A percentile compares a stretch with the other conserved stretches of the same genome.
phyloP scores from a whole-genome alignment of 495 filamentous ascomycete species.

The Talaromyces wortmannii region DNA sequence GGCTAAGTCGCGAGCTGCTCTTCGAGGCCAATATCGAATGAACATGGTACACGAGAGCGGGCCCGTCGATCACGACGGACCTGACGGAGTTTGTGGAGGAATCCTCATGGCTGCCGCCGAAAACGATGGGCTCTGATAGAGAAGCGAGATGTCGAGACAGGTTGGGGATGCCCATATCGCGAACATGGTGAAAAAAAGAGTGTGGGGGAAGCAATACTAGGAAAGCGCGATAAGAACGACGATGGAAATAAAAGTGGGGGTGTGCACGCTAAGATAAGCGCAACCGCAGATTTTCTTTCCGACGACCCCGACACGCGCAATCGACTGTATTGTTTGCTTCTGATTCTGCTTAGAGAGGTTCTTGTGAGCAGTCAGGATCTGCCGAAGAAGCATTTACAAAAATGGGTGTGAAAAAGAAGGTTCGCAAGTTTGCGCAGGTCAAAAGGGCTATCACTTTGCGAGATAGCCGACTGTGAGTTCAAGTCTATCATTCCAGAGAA shows the following conservation, averaged over 20 bases:
- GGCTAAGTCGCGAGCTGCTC: slow-evolving; percentile 22
- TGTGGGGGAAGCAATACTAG: not conserved
- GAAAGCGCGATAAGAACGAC: not conserved
- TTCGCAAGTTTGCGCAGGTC: slow-evolving; percentile 9
- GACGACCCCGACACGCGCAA: no score
- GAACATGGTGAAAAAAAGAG: not conserved
- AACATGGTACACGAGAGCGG: slow-evolving; percentile 66
- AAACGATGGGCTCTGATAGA: slow-evolving; percentile 41
- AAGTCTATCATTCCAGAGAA: not conserved
- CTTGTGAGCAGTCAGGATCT: no score
- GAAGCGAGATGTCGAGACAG: slow-evolving; percentile 52
- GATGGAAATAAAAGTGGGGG: not conserved
- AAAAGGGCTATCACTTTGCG: slow-evolving; percentile 7
- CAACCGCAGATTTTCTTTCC: not conserved
- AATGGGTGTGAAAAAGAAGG: slow-evolving; percentile 9
- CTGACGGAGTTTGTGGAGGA: slow-evolving; percentile 5
- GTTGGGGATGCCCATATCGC: slow-evolving; percentile 64
- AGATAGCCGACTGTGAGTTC: slow-evolving; percentile 7
- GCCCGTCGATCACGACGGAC: slow-evolving; percentile 65
- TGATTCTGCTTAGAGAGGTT: not conserved
- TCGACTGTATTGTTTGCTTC: not conserved
- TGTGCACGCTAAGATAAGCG: not conserved
- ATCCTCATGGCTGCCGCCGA: slow-evolving; percentile 18
- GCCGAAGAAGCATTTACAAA: no score
- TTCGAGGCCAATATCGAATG: slow-evolving; percentile 44